phyloP scores from a whole-genome alignment of 2,329 filamentous ascomycete genomes.

The Calonectria pseudoreteaudii region DNA sequence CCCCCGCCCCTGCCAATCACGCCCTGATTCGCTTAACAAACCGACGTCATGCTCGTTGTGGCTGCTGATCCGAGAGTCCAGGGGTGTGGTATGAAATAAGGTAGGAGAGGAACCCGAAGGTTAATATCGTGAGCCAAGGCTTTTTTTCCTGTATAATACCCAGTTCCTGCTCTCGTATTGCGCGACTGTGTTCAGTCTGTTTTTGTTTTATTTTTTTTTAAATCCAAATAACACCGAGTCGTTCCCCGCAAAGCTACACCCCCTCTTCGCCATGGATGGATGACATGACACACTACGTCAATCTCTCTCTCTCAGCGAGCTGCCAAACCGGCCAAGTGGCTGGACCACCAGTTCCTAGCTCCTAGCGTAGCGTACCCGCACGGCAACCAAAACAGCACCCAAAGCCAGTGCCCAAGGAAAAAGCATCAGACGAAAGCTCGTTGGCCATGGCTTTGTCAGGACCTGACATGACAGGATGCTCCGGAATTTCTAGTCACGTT shows the following conservation, averaged over 20 bases:
- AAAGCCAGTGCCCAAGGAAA: not conserved
- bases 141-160: not conserved
- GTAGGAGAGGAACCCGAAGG: constrained; percentile 8
- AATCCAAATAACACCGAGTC: too few species aligned
- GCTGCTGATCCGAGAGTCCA: not conserved
- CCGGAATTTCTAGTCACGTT: not conserved
- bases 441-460: not conserved
- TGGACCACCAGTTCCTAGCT: constrained; percentile 1
- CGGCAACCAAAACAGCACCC: constrained; percentile 9
- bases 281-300: too few species aligned
- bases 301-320: too few species aligned
- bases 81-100: not conserved
- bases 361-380: constrained; percentile 11
- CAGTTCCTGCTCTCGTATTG: not conserved
- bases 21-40: constrained; percentile 6
- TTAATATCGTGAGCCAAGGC: not conserved
- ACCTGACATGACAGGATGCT: not conserved
- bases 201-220: too few species aligned
- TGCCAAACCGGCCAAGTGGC: not conserved
- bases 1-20: constrained; percentile 37
- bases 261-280: not conserved
- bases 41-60: constrained; percentile 37
- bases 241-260: not conserved
- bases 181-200: not conserved
- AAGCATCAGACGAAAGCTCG: not conserved